Evolutionary conservation across 2,329 filamentous ascomycete species (phyloP), one percentile per base, ranked within the genome.

Genomic region (Phaeosphaeriaceae sp.): DNA sequence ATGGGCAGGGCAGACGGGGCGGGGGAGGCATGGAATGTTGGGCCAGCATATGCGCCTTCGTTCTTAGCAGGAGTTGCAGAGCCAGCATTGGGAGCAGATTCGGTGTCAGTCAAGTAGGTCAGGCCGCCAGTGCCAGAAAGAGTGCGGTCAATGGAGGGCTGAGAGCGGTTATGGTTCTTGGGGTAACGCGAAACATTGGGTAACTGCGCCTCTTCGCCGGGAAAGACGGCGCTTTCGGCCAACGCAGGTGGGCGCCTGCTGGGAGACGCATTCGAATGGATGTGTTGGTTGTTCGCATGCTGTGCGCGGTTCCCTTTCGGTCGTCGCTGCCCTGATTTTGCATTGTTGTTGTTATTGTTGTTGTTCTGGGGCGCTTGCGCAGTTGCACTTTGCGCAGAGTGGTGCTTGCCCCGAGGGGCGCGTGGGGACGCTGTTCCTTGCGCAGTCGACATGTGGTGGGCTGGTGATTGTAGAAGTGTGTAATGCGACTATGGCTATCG

Each of bases 1-100:
- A 97, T 88, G 0, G 94, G 94, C 26, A 99, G 80, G 18, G 91
- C 87, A 7, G 92, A 95, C 0, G 94, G 89, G 1, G 92, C 93
- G 16, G 94, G 94, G 7, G 94, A 97, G 33, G 92, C 90, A 73
- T 97, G 92, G 72, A 97, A 99, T 4, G 92, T 95, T 28, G 93
- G 89, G 12, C 93, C 94, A 32, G 94, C 94, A 75, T 96, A 99
- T 37, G 88, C 86, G 53, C 72, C 62, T 35, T 72, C 68, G n/a
- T 58, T 52, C 53, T 72, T 72, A n/a, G 63, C 56, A 5, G 70
- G 70, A 4, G 70, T 73, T 11, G 63, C 61, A 53, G 61, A 50
- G 13, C 52, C 32, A 20, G 64, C 56, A 30, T 53, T 52, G 1
- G 55, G 41, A 29, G 51, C 54, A 11, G 54, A 41, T 35, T 71